phyloP scores from a whole-genome alignment of 768 basidiomycete species.

The Leccinum imitatum region DNA sequence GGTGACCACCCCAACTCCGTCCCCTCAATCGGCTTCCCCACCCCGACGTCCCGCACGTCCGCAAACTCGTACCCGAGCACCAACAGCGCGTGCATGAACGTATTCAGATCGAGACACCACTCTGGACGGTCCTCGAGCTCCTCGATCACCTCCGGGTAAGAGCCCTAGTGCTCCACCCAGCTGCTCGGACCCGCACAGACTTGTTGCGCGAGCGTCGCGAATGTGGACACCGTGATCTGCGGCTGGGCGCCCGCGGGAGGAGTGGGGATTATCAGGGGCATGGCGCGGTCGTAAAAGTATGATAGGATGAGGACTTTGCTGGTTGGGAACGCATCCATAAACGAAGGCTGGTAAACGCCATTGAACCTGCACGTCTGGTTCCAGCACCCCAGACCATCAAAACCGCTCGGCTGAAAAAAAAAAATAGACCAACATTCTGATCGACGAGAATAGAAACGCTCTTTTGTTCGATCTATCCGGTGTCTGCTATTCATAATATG shows the following conservation, averaged over 20 bases:
- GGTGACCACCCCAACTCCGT: slow-evolving; percentile 89
- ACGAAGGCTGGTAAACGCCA: slow-evolving; percentile 94
- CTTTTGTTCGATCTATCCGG: not conserved
- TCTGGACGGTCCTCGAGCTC: slow-evolving; percentile 86
- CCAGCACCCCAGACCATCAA: not conserved
- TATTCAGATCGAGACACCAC: slow-evolving; percentile 82
- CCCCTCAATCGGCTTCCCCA: slow-evolving; percentile 85
- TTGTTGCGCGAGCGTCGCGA: slow-evolving; percentile 61
- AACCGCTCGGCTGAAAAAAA: not conserved
- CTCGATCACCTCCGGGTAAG: slow-evolving; percentile 46
- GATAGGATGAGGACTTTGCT: slow-evolving; percentile 91
- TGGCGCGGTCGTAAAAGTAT: slow-evolving; percentile 95
- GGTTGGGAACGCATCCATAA: slow-evolving; percentile 81
- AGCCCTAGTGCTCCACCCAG: slow-evolving; percentile 54
- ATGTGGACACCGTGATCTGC: slow-evolving; percentile 48
- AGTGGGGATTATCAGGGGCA: slow-evolving; percentile 58
- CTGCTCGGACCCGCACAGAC: slow-evolving; percentile 69
- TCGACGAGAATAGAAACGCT: slow-evolving; percentile 10
- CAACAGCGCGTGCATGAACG: slow-evolving; percentile 89
- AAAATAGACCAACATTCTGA: slow-evolving; percentile 14
- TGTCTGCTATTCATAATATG: no score
- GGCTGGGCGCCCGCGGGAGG: slow-evolving; percentile 23
- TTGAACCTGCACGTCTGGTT: slow-evolving; percentile 52
- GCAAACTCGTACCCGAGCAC: slow-evolving; percentile 83
- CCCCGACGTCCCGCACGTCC: slow-evolving; percentile 60